Conservation (phyloP, 148 eudicot genomes). For the Persicaria tinctoria region DNA sequence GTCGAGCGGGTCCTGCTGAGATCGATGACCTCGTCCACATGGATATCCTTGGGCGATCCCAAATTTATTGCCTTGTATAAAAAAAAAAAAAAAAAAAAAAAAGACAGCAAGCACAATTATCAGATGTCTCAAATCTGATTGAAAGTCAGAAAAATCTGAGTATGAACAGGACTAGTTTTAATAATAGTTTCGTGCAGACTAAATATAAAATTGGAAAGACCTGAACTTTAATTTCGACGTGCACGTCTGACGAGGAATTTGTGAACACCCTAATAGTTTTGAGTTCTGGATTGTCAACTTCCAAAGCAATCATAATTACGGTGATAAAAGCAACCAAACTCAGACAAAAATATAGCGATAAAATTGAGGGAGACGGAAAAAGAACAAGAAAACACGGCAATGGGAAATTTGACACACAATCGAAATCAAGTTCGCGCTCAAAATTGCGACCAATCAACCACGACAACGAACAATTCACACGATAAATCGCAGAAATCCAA, state of each 20-base stretch:
- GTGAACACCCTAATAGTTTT: neutral
- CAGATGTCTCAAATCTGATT: neutral
- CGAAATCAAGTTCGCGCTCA: neutral
- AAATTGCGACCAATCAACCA: neutral
- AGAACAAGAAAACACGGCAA: too few relatives aligned
- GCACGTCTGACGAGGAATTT: too few relatives aligned
- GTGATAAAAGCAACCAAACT: neutral
- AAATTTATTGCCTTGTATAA: too few relatives aligned
- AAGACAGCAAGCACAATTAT: neutral
- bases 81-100: too few relatives aligned
- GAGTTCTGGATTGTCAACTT: neutral
- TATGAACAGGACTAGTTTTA: neutral
- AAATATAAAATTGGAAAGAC: neutral
- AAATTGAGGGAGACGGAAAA: neutral
- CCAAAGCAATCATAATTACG: neutral
- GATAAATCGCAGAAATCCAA: neutral
- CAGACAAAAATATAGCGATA: neutral
- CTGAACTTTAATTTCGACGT: too few relatives aligned
- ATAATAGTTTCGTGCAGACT: neutral
- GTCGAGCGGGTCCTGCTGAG: too few relatives aligned
- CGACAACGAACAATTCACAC: neutral
- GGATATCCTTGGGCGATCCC: too few relatives aligned
- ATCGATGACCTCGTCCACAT: too few relatives aligned
- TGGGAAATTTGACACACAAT: neutral
- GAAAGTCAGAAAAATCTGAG: neutral